Evolutionary conservation across 208 protist genomes (phyloP).

Genomic region (Acanthamoeba sp.): DNA sequence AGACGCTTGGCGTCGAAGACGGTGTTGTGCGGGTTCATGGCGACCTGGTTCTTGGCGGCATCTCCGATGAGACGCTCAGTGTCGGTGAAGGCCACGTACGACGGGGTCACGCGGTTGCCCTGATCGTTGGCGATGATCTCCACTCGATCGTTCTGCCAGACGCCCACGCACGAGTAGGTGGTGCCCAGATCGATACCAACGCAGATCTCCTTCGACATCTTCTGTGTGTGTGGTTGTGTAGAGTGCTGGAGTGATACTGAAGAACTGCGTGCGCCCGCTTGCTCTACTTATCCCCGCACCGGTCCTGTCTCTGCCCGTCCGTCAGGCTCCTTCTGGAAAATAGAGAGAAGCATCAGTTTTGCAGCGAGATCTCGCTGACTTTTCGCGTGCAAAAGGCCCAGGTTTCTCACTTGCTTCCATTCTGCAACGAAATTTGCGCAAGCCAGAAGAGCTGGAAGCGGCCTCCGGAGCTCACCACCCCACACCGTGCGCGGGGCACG

Average conservation of each 20-base stretch:
- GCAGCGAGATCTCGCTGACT: background rate
- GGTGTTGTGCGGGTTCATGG: slow-evolving; percentile 93
- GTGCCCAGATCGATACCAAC: slow-evolving; percentile 95
- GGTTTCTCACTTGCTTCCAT: background rate
- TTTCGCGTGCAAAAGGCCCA: background rate
- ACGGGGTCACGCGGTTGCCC: slow-evolving; percentile 99
- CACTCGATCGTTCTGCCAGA: slow-evolving; percentile 91
- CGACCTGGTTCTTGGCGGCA: slow-evolving; percentile 92
- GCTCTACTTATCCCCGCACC: background rate
- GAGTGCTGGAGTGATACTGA: slow-evolving; percentile 72
- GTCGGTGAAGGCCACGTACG: slow-evolving; percentile 98
- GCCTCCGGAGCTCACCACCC: no score
- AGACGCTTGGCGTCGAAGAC: slow-evolving; percentile 95
- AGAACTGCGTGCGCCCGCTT: background rate
- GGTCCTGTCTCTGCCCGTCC: background rate
- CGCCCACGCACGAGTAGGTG: slow-evolving; percentile 94
- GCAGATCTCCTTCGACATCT: slow-evolving; percentile 29
- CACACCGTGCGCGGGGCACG: no score
- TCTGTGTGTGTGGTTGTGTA: slow-evolving; percentile 11
- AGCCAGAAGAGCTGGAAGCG: background rate
- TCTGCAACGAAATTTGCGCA: background rate
- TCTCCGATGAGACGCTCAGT: slow-evolving; percentile 91
- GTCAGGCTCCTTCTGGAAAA: slow-evolving; percentile 4
- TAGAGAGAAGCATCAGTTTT: background rate
- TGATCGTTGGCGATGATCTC: slow-evolving; percentile 94